Evolutionary conservation across 331 rosid genomes (phyloP), one percentile per base, ranked within the genome.

Genomic region (Rosa hybrid): DNA sequence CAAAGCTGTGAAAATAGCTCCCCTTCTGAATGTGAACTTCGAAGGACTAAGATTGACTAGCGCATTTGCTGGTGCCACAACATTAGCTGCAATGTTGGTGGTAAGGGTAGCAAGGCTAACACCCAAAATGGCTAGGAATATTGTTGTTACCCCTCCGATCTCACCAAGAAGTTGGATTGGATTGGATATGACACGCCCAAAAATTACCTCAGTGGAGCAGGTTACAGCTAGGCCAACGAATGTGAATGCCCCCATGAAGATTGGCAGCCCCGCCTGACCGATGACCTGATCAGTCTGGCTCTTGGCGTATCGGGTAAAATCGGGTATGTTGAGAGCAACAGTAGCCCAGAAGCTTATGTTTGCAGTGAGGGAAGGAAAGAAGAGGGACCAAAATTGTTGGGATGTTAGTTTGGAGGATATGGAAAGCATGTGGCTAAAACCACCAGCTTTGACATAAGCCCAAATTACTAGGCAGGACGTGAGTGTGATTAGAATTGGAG

Each of bases 1-100:
- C 18, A 90, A 72, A 8, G 98, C 94, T 0, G 98, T 94, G 1
- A 92, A 16, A 77, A 92, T 44, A 21, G 94, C 96, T 0, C 97
- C 97, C 50, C 89, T 88, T 76, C 87, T 85, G 71, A 94, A 94
- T 3, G 91, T 90, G 86, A 94, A 92, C 76, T 59, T 68, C 7
- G 83, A 70, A 18, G 98, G 98, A 65, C 80, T 89, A 0, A 94
- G 90, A 88, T 92, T 94, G 17, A 92, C 92, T 7, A 94, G 90
- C 3, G 97, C 98, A 50, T 92, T 94, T 53, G 97, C 92, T n/a
- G 98, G 97, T 56, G 97, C 98, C 21, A 94, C 98, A 48, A 92
- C 89, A 84, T 94, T 94, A 71, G 98, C 97, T 14, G 98, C 97
- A 75, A 94, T 88, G 25, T 94, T 94, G 57, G 98, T 94, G 1